These are phyloP conservation scores for Cordyceps cicadae DNA, from an alignment of 2,329 filamentous ascomycete genomes.

Conservation along the genomic window DNA sequence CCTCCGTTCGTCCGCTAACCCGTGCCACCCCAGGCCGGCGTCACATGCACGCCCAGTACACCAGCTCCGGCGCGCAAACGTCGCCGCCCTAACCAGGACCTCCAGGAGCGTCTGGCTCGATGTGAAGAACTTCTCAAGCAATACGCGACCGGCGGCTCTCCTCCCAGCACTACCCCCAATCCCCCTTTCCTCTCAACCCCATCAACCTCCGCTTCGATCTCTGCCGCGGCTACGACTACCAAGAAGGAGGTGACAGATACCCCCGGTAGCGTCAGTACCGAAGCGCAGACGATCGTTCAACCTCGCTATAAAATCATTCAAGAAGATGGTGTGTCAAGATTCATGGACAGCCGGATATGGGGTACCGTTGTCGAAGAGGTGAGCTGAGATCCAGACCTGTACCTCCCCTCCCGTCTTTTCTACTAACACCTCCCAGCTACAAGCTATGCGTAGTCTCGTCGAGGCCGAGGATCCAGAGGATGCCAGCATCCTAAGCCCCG, in stretches of 20 bases:
- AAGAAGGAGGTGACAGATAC: conserved; percentile 13
- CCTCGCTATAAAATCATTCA: conserved; percentile 45
- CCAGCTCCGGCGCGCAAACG: conserved; percentile 53
- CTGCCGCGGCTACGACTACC: background rate
- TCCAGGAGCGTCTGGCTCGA: conserved; percentile 51
- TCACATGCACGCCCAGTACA: conserved; percentile 51
- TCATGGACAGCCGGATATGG: conserved; percentile 50
- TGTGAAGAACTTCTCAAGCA: conserved; percentile 52
- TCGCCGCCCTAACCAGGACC: conserved; percentile 50
- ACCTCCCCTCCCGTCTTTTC: background rate
- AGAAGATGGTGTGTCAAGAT: conserved; percentile 46
- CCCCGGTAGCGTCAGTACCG: conserved; percentile 14
- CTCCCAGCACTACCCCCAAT: conserved; percentile 18
- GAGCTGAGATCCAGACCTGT: background rate
- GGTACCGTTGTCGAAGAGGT: conserved; percentile 49
- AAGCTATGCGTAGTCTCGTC: conserved; percentile 51
- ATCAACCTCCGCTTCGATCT: background rate
- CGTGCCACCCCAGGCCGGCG: conserved; percentile 39
- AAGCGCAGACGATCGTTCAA: conserved; percentile 31
- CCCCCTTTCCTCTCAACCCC: conserved; percentile 15
- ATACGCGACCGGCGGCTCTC: conserved; percentile 38
- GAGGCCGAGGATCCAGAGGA: conserved; percentile 42
- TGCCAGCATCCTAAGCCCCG: conserved; percentile 39
- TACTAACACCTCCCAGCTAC: conserved; percentile 32
- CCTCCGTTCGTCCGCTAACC: conserved; percentile 5